A percentile compares a stretch with the other conserved stretches of the same genome.
phyloP scores from a whole-genome alignment of 2,329 filamentous ascomycete species.

The Verticillium longisporum region DNA sequence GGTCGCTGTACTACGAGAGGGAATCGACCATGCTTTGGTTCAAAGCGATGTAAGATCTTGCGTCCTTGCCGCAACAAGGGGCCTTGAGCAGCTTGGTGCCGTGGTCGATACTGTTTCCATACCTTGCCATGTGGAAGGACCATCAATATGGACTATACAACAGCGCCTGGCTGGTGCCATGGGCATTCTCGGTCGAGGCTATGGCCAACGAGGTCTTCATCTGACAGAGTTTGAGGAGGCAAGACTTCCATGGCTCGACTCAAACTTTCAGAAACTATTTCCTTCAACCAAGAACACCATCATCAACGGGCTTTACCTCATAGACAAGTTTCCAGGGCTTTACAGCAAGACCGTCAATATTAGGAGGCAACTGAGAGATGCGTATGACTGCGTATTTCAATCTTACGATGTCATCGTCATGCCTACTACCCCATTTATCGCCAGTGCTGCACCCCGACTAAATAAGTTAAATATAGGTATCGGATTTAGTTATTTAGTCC shows the following conservation, averaged over 20 bases:
- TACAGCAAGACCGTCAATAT: constrained; percentile 44
- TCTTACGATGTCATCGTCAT: constrained; percentile 38
- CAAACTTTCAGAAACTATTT: constrained; percentile 44
- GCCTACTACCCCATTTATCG: constrained; percentile 41
- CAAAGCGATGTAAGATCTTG: constrained; percentile 30
- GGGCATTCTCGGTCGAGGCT: constrained; percentile 32
- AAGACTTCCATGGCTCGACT: constrained; percentile 36
- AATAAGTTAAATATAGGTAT: too few species aligned
- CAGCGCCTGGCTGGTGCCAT: constrained; percentile 35
- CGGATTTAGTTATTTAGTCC: too few species aligned
- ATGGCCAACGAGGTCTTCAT: constrained; percentile 39
- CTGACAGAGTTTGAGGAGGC: constrained; percentile 43
- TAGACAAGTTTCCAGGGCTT: constrained; percentile 33
- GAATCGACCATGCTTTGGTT: constrained; percentile 29
- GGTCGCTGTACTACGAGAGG: constrained; percentile 38
- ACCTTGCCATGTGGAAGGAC: constrained; percentile 38
- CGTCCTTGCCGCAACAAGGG: constrained; percentile 32
- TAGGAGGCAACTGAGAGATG: constrained; percentile 35
- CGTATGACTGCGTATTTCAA: constrained; percentile 32
- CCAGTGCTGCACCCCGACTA: too few species aligned
- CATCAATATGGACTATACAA: constrained; percentile 43
- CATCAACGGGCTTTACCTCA: constrained; percentile 42
- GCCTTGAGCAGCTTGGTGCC: constrained; percentile 38
- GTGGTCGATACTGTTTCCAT: constrained; percentile 42
- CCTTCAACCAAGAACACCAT: constrained; percentile 48